Base-by-base conservation (phyloP, 2,329 filamentous ascomycete genomes). In the Paecilomyces sp. region DNA sequence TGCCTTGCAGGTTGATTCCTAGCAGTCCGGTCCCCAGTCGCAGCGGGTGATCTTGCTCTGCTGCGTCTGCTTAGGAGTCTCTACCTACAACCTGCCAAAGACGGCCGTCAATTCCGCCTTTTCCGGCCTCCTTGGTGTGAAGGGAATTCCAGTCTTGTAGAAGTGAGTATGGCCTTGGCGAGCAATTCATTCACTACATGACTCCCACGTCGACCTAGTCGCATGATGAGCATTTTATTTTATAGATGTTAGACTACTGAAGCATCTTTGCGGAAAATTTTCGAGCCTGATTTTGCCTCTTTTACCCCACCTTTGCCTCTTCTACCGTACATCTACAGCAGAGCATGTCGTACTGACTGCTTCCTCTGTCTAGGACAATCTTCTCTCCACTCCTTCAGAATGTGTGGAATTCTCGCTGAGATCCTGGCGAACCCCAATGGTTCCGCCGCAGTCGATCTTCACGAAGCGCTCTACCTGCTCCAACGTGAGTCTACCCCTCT, bases 401-500 rank as follows among this genome's bases (percentile, higher is more conserved):
- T 87, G 85, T 87, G 85, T 74, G 85, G 85, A 67, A 84, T 87
- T 64, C 77, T 86, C 60, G 85, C 79, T 64, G 74, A 87, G 57
- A 84, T 87, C 63, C 79, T 87, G 62, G 85, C 83, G 62, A 81
- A 85, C 67, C 75, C 80, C 62, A 79, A 77, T 57, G 75, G 76
- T 51, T 76, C 77, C 57, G 73, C 76, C 57, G 87, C 86, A 33
- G 79, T 85, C 62, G 87, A 90, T 65, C 78, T 90, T 51, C 87
- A 90, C 71, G 88, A 90, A 74, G 81, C 83, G 50, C 78, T 90
- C n/a, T 90, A 88, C 74, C 85, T 85, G 67, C 83, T 90, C 9
- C 88, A 88, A 71, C 83, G 72, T 74, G 66, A 72, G 72, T 73
- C 15, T 18, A n/a, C n/a, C 41, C 41, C 15, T 47, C 70, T 71